Evolutionary conservation across 164 flowering plant genomes (phyloP), one percentile per base, ranked within the genome.

Genomic region (Nymphaea colorata): DNA sequence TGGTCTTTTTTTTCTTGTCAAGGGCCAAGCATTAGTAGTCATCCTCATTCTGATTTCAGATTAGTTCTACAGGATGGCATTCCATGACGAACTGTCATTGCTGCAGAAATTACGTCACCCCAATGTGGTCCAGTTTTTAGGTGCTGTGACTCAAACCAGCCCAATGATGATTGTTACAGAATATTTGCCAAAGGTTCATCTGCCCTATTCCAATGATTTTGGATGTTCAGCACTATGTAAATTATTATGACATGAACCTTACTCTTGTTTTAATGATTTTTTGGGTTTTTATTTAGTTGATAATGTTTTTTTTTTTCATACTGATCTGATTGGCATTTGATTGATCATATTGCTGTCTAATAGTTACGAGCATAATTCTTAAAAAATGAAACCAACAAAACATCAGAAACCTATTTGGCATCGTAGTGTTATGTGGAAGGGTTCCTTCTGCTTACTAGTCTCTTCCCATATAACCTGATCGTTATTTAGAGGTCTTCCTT

Each of bases 151-250:
- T 70, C 99, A 94, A 72, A 91, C 88, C 75, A 85, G 87, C 80
- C 99, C 98, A 53, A 91, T 94, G 99, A 94, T 94, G 96, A 94
- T 94, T 76, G 96, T 94, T 67, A 94, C 94, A 47, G 98, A 94
- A 79, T 94, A 88, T 79, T 75, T 94, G 67, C 96, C 92, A 41
- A 91, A 90, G 99, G 99, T 47, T 47, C 11, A 12, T 12, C 55
- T 47, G 55, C 55, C 12, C 55, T 47, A 47, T 12, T 47, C 3
- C 12, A 47, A 6, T 6, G 5, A 2, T 2, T 47, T 6, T 47
- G 55, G 36, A 25, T 25, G 36, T 25, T 25, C 36, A 47, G 7
- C 55, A 7, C 12, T 6, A 47, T 47, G 12, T 47, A 47, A 2
- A 47, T 6, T 47, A 6, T 25, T 47, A 47, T 47, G 55, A 47